Evolutionary conservation across 768 basidiomycete species (phyloP), one percentile per base, ranked within the genome.

Genomic region (Tylopilus subfusipes): DNA sequence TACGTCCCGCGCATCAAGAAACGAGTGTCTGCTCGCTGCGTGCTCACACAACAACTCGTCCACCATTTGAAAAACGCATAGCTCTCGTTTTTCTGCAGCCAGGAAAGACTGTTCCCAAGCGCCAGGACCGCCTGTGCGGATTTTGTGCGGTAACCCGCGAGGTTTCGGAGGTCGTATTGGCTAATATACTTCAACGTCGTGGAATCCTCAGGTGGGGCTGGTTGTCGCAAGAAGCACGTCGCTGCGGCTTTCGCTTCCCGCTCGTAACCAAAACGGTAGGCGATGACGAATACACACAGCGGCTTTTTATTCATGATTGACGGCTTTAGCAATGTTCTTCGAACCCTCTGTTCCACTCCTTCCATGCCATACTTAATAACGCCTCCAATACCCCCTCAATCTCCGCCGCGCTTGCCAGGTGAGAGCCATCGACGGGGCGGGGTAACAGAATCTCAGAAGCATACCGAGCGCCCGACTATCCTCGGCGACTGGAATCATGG

Each of bases 361-460:
- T 70, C 70, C 64, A 71, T 67, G 22, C 49, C 60, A 14, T 74
- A 65, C 33, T 73, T 74, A 16, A 62, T 48, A 3, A 69, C 0
- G 66, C 68, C 42, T 65, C 67, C n/a, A 69, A 33, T 6, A 72
- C 59, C 4, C 47, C 55, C 16, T 63, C 62, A 40, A 68, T 27
- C 16, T 65, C 66, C 18, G 31, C 58, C 21, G 54, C 44, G 19
- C 46, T 50, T 11, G 29, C 47, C 5, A 70, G 33, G 11, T 25
- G 50, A 16, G 67, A 73, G 16, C 67, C 59, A 10, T 57, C 55
- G 27, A 73, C 51, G 11, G 62, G 13, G 57, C 54, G 1, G 74
- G 75, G 61, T 75, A 76, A 27, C 75, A 67, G 42, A 75, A 68
- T 44, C 67, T 67, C 42, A 74, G 50, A 48, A 74, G 64, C 46